Percentiles rank a stretch among this genome's conserved stretches.
Conservation (phyloP, 2,329 filamentous ascomycete genomes). For the Hypoxylon sp. region DNA sequence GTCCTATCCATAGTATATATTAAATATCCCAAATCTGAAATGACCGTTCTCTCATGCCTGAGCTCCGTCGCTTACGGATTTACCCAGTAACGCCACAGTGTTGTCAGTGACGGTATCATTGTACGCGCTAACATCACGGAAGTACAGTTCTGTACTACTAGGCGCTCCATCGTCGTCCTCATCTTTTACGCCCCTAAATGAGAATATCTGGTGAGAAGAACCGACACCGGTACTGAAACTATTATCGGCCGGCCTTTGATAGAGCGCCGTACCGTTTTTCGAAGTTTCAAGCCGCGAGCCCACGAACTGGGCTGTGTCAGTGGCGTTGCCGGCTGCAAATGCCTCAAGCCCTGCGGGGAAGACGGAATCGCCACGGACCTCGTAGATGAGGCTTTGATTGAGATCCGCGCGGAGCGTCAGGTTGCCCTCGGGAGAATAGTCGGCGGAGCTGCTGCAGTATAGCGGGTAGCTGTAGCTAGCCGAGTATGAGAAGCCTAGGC, state of each 20-base stretch:
- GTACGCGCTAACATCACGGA: constrained; percentile 63
- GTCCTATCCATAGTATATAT: constrained; percentile 1
- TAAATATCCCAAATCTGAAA: background rate
- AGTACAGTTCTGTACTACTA: constrained; percentile 66
- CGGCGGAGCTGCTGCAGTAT: constrained; percentile 68
- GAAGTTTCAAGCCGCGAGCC: constrained; percentile 62
- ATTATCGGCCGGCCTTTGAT: constrained; percentile 63
- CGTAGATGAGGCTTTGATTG: constrained; percentile 60
- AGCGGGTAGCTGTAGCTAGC: constrained; percentile 72
- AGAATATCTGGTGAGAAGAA: constrained; percentile 69
- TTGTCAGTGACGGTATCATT: constrained; percentile 50
- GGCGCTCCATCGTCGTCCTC: constrained; percentile 42
- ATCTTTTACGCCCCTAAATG: constrained; percentile 63
- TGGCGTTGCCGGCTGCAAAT: constrained; percentile 59
- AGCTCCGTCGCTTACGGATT: constrained; percentile 1
- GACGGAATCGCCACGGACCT: constrained; percentile 58
- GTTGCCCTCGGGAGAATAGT: constrained; percentile 60
- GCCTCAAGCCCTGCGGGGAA: constrained; percentile 74
- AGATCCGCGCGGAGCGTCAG: constrained; percentile 62
- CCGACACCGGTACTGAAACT: constrained; percentile 67
- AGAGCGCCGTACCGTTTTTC: constrained; percentile 72
- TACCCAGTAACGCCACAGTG: constrained; percentile 28
- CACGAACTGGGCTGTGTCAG: constrained; percentile 48
- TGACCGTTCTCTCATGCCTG: background rate
- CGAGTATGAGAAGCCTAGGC: constrained; percentile 54